Percentiles rank a stretch among this genome's conserved stretches.
phyloP scores from a whole-genome alignment of 305 asterid genomes.

The Fraxinus sp. region DNA sequence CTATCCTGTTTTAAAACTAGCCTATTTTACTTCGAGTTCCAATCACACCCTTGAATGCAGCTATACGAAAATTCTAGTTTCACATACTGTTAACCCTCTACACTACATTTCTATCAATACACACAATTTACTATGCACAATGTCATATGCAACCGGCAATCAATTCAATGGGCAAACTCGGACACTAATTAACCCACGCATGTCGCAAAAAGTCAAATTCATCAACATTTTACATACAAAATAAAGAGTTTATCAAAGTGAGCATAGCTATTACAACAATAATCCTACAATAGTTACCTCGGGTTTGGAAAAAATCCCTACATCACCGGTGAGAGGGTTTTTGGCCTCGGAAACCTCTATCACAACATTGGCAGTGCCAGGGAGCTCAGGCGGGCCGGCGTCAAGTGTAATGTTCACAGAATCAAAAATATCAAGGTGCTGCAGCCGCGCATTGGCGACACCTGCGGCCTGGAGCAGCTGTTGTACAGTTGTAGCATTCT shows the following conservation, averaged over 20 bases:
- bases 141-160: background rate
- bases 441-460: conserved; percentile 59
- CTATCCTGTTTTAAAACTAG: background rate
- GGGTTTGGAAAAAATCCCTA: conserved; percentile 78
- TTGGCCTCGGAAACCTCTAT: conserved; percentile 69
- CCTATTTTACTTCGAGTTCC: background rate
- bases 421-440: conserved; percentile 68
- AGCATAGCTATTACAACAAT: background rate
- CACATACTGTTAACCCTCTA: background rate
- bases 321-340: conserved; percentile 60
- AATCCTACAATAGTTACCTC: conserved; percentile 52
- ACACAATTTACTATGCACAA: background rate
- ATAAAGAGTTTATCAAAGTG: conserved; percentile 2
- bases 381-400: conserved; percentile 91
- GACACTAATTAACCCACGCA: background rate
- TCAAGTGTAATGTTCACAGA: conserved; percentile 73
- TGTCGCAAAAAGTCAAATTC: background rate
- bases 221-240: background rate
- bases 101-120: background rate
- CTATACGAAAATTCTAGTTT: background rate
- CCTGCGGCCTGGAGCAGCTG: conserved; percentile 65
- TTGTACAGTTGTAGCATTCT: conserved; percentile 58
- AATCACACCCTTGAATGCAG: background rate
- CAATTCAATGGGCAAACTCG: background rate
- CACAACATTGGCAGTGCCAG: conserved; percentile 82